These are phyloP conservation scores for Talaromyces amestolkiae DNA, from an alignment of 2,329 filamentous ascomycete genomes.

Conservation along the genomic window DNA sequence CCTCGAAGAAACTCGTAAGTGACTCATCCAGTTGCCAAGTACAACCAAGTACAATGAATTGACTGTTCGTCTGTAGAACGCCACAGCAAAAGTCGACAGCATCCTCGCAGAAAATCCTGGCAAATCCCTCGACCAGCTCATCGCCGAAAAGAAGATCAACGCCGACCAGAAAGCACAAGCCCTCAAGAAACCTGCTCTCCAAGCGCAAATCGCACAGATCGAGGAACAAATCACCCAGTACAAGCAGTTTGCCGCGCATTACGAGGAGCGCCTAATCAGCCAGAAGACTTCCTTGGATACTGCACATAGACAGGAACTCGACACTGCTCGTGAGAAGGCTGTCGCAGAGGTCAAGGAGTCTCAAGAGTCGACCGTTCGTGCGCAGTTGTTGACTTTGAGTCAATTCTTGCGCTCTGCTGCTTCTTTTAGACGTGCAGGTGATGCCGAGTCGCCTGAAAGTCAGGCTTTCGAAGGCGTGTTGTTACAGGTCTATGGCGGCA, in stretches of 20 bases:
- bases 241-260: conserved; percentile 59
- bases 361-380: conserved; percentile 49
- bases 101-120: conserved; percentile 61
- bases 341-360: conserved; percentile 50
- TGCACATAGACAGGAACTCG: conserved; percentile 56
- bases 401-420: conserved; percentile 64
- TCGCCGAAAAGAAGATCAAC: conserved; percentile 63
- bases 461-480: conserved; percentile 64
- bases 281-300: conserved; percentile 58
- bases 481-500: conserved; percentile 62
- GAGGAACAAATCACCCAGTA: conserved; percentile 62
- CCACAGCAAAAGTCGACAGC: conserved; percentile 59
- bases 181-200: conserved; percentile 61
- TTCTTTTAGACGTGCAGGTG: conserved; percentile 57
- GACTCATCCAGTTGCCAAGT: background rate
- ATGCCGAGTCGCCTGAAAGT: conserved; percentile 57
- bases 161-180: conserved; percentile 62
- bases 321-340: conserved; percentile 51
- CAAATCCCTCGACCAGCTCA: conserved; percentile 61
- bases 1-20: conserved; percentile 91
- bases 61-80: conserved; percentile 43
- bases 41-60: background rate
- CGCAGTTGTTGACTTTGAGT: conserved; percentile 58
- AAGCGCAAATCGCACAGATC: conserved; percentile 54
- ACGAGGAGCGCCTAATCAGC: conserved; percentile 54